Evolutionary conservation across 805 yeast genomes (phyloP), one percentile per base, ranked within the genome.

Genomic region (Wickerhamomyces chambardii): DNA sequence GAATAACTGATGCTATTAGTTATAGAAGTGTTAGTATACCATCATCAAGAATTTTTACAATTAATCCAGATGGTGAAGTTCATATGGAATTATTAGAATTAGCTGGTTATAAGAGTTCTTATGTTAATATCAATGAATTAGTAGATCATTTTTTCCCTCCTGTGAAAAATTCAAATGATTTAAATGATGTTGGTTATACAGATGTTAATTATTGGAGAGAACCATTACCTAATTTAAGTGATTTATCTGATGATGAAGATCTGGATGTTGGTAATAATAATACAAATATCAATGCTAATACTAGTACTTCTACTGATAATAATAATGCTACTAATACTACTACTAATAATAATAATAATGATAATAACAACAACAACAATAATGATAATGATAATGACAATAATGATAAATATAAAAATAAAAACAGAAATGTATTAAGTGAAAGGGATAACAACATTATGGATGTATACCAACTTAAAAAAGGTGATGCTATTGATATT

Each of bases 131-230:
- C 50, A 84, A 92, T 31, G 97, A 92, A 55, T 67, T 92, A 36
- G 97, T 92, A 11, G 98, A 92, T 58, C 97, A 92, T 56, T 89
- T 89, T 56, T 92, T 92, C 69, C 98, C 98, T 8, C 95, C 97
- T 0, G 82, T 76, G 31, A 61, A 47, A 33, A 10, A 10, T 8
- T 40, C 44, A 27, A 40, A 41, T 9, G 45, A 48, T 22, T 57
- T 55, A 29, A 55, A 54, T 32, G 61, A 61, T 37, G 49, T 56
- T 40, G 74, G 73, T 42, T 92, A 65, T 55, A 84, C 85, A 7
- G 98, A 92, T 58, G 84, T 84, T 30, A 89, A 84, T 51, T 92
- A 72, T 55, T 92, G 98, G 98, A 66, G 95, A 43, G 90, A 79
- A 35, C 94, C 95, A 2, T 48, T 89, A 18, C 60, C 70, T 4